Evolutionary conservation across 2,329 filamentous ascomycete species (phyloP).

Genomic region (Colletotrichum tropicicola): DNA sequence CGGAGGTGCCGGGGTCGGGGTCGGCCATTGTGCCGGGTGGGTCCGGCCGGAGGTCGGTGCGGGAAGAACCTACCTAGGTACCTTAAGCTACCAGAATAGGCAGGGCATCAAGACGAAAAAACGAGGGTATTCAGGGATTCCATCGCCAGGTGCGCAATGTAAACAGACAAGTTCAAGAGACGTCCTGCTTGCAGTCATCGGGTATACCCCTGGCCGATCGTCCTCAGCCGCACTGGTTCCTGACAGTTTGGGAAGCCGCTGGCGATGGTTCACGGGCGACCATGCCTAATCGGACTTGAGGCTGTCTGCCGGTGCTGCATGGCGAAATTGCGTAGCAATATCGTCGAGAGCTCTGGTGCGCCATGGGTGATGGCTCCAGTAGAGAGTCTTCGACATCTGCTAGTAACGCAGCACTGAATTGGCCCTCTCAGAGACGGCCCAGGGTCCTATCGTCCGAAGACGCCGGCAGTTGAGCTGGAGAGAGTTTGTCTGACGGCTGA

Average conservation of each 20-base stretch:
- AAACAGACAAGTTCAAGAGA: neutral
- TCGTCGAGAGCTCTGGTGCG: neutral
- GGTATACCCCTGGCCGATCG: neutral
- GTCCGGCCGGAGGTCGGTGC: neutral
- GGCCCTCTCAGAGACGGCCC: no score
- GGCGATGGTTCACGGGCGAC: neutral
- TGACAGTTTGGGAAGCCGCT: constrained; percentile 10
- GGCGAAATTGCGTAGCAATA: neutral
- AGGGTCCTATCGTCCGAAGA: no score
- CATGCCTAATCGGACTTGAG: constrained; percentile 9
- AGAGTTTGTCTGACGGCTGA: neutral
- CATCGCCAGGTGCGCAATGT: neutral
- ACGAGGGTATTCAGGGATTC: neutral
- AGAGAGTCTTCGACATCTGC: neutral
- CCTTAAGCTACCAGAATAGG: no score
- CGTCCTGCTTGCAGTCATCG: neutral
- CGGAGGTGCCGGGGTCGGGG: no score
- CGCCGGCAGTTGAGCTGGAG: neutral
- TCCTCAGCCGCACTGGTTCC: constrained; percentile 23
- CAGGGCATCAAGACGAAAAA: no score
- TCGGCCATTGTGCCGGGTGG: no score
- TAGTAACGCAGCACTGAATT: no score
- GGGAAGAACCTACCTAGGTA: neutral
- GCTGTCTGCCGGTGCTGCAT: neutral
- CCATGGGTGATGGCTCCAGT: neutral